Percentiles rank a stretch among this genome's conserved stretches.
Conservation (phyloP, 2,329 filamentous ascomycete species). For the Penicillium sp. region DNA sequence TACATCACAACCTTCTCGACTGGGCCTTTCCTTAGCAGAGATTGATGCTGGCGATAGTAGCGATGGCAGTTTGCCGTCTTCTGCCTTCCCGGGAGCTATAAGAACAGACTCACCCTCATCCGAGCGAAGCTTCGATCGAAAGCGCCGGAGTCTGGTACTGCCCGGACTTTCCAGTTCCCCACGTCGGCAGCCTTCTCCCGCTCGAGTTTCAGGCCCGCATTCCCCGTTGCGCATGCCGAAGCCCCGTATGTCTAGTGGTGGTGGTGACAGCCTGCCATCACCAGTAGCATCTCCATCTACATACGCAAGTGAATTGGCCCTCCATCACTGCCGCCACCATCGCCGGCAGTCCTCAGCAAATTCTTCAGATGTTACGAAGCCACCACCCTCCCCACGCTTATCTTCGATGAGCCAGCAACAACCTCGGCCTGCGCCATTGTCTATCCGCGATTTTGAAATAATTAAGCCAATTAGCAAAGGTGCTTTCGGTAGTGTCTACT, state of each 20-base stretch:
- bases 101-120: constrained; percentile 88
- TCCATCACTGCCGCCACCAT: constrained; percentile 62
- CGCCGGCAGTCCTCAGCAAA: constrained; percentile 88
- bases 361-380: constrained; percentile 66
- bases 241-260: constrained; percentile 62
- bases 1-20: constrained; percentile 61
- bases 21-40: constrained; percentile 75
- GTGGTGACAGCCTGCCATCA: constrained; percentile 60
- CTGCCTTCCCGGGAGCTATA: constrained; percentile 66
- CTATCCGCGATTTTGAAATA: constrained; percentile 98
- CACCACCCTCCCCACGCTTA: constrained; percentile 79
- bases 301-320: constrained; percentile 67
- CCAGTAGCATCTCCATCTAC: constrained; percentile 89
- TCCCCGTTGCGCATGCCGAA: constrained; percentile 85
- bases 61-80: constrained; percentile 84
- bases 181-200: constrained; percentile 84
- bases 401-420: constrained; percentile 71
- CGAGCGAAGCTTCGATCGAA: constrained; percentile 79
- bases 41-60: constrained; percentile 78
- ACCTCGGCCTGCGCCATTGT: constrained; percentile 83
- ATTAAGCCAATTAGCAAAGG: constrained; percentile 99
- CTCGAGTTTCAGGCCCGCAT: constrained; percentile 69
- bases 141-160: constrained; percentile 82
- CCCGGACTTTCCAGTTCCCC: constrained; percentile 72
- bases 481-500: constrained; percentile 94